Evolutionary conservation across 495 filamentous ascomycete species (phyloP), one percentile per base, ranked within the genome.

Genomic region (Xylaria grammica): DNA sequence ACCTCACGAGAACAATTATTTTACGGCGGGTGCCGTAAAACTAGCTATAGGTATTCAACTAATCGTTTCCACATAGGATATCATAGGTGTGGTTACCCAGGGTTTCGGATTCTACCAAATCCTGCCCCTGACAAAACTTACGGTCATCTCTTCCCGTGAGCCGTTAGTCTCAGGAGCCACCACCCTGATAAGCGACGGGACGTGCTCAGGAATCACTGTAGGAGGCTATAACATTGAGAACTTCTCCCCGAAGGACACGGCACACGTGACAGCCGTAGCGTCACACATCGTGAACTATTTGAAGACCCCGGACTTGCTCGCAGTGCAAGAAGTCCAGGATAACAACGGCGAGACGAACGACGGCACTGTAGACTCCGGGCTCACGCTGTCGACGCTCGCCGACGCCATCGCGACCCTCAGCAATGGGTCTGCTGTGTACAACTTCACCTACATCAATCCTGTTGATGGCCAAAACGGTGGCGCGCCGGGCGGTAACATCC

Each of bases 211-310:
- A 36, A 54, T 89, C 13, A 86, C 84, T 0, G 63, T 89, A 15
- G 86, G 80, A 45, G 73, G 74, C 55, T 89, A 88, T 77, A 89
- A 89, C 72, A 79, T 89, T 53, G 83, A 88, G 55, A 89, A 89
- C 70, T 77, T 89, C 9, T 61, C 76, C 3, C 84, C 85, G 0
- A 77, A 60, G 0, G 74, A 75, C 7, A 73, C 79, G 0, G 48
- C 72, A 5, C 79, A 84, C 34, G 70, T 88, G 15, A 67, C 74
- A 36, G 63, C 66, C 7, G 74, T 88, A 15, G 87, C 87, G 19
- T 59, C 66, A 19, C 85, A 89, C 53, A 84, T 89, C 54, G 84
- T 82, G 27, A 75, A 79, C 44, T 81, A 83, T 66, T 72, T 88
- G 34, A 76, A 77, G 15, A 75, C 77, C 1, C 86, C 87, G 2